phyloP scores from a whole-genome alignment of 2,329 filamentous ascomycete genomes.

The Falciphora oryzae region DNA sequence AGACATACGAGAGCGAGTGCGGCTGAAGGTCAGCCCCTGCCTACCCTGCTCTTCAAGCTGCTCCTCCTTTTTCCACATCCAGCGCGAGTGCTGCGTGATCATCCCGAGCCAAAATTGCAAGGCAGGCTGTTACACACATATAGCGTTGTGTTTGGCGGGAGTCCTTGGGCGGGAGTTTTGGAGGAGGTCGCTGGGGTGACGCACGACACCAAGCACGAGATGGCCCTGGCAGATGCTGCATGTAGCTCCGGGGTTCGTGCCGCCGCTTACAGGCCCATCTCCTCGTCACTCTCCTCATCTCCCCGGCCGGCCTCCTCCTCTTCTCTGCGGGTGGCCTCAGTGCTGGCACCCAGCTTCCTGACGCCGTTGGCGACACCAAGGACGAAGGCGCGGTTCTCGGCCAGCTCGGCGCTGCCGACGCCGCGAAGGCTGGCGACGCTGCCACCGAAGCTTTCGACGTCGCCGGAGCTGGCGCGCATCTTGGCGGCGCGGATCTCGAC shows the following conservation, averaged over 20 bases:
- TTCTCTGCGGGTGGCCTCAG: constrained; percentile 71
- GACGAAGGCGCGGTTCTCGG: constrained; percentile 80
- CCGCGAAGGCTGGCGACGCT: constrained; percentile 66
- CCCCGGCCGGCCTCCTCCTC: constrained; percentile 57
- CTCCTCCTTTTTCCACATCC: neutral
- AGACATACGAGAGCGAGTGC: neutral
- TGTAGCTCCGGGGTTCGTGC: too few species aligned
- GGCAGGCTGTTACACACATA: neutral
- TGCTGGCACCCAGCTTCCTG: constrained; percentile 73
- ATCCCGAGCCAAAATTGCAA: neutral
- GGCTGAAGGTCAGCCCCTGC: neutral
- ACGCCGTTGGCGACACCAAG: constrained; percentile 82
- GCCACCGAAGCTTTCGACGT: constrained; percentile 64
- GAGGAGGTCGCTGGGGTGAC: too few species aligned
- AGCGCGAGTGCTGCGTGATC: neutral
- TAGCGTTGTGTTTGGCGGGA: neutral
- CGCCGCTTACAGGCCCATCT: constrained; percentile 33
- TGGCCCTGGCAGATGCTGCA: neutral
- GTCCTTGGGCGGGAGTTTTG: neutral
- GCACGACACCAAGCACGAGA: neutral
- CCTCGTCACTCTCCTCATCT: constrained; percentile 52
- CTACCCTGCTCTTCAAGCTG: neutral
- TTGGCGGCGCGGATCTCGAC: constrained; percentile 87
- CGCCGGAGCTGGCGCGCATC: constrained; percentile 43
- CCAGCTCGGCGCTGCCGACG: constrained; percentile 88